Conservation (phyloP, 129 eudicot species). For the Lonicera japonica region DNA sequence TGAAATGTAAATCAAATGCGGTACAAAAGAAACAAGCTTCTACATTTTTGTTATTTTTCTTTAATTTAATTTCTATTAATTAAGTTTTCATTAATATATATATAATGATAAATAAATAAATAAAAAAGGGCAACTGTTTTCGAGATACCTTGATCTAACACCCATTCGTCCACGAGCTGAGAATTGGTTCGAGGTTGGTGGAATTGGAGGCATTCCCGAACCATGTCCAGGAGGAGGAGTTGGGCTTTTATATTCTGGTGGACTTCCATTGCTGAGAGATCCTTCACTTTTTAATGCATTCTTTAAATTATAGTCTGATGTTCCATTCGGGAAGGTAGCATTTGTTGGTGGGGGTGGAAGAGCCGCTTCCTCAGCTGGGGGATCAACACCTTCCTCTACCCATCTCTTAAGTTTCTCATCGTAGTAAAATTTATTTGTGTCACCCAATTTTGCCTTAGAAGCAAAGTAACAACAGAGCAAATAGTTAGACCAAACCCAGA, state of each 20-base stretch:
- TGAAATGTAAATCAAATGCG: background rate
- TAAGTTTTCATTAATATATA: no score
- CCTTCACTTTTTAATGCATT: conserved; percentile 51
- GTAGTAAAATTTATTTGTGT: conserved; percentile 76
- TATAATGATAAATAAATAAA: no score
- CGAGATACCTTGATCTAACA: conserved; percentile 67
- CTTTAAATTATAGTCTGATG: conserved; percentile 50
- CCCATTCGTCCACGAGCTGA: conserved; percentile 91
- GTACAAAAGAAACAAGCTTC: background rate
- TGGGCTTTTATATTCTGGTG: conserved; percentile 41
- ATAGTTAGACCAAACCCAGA: background rate
- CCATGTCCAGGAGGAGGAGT: conserved; percentile 37
- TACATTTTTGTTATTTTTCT: no score
- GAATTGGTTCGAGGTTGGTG: conserved; percentile 73
- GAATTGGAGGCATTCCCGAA: conserved; percentile 86
- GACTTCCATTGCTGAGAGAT: conserved; percentile 40
- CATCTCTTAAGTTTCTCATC: conserved; percentile 91
- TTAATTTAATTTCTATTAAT: no score
- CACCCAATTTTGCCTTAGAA: conserved; percentile 86
- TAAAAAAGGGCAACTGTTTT: background rate
- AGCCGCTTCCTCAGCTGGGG: conserved; percentile 77
- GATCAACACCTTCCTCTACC: conserved; percentile 97
- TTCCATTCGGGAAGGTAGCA: conserved; percentile 54
- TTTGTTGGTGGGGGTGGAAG: conserved; percentile 81
- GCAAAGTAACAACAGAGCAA: conserved; percentile 6